A percentile compares a stretch with the other conserved stretches of the same genome.
These are phyloP conservation scores for Yarrowia galli DNA, from an alignment of 1,139 yeast genomes.

Conservation along the genomic window DNA sequence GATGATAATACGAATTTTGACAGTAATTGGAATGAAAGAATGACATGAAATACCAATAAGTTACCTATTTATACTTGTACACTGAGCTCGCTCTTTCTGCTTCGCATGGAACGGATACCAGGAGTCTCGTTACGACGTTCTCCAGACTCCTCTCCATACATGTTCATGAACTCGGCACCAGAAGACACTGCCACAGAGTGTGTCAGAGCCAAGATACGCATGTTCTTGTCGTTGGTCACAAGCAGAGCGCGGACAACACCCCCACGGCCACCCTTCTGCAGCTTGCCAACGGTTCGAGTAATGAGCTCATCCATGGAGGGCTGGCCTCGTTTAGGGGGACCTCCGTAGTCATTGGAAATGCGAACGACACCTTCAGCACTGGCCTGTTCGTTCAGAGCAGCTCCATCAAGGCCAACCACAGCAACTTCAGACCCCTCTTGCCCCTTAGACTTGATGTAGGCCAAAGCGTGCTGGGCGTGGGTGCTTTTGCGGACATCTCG, in stretches of 20 bases:
- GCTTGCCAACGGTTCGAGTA: not conserved
- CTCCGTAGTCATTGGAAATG: constrained; percentile 9
- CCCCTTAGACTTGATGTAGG: constrained; percentile 13
- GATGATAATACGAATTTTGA: not conserved
- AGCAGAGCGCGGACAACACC: constrained; percentile 21
- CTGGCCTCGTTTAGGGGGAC: constrained; percentile 3
- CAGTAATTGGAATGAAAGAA: not conserved
- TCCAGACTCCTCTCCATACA: constrained; percentile 31
- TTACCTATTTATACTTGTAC: not conserved
- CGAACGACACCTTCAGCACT: constrained; percentile 11
- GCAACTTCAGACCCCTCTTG: not conserved
- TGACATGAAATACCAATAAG: not conserved
- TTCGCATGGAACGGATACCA: constrained; percentile 29
- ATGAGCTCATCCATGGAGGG: constrained; percentile 25
- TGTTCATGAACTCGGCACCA: constrained; percentile 32
- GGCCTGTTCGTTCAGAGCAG: constrained; percentile 2
- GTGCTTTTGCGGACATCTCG: constrained; percentile 22
- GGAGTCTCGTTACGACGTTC: constrained; percentile 33
- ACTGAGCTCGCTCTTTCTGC: constrained; percentile 34
- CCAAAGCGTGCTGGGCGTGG: constrained; percentile 11
- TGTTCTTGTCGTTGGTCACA: constrained; percentile 29
- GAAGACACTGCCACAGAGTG: constrained; percentile 10
- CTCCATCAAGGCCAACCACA: constrained; percentile 4
- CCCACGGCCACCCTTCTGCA: constrained; percentile 22
- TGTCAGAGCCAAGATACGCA: constrained; percentile 29